Evolutionary conservation across 805 yeast species (phyloP).

Genomic region (Candida parachauliodes): DNA sequence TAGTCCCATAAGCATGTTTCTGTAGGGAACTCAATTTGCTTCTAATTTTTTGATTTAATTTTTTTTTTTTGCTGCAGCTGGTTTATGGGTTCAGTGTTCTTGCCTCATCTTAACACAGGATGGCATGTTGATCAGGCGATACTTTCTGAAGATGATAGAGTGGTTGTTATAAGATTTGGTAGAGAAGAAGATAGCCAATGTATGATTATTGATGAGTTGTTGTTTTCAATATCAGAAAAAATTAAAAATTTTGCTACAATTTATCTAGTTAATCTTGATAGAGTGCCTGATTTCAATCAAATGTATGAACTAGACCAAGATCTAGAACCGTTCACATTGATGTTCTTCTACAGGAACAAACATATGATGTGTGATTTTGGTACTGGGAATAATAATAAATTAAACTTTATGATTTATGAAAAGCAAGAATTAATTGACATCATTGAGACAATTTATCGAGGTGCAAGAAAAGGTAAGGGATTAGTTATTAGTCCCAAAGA

Average conservation of each 20-base stretch:
- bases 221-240: constrained; percentile 75
- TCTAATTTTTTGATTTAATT: too few species aligned
- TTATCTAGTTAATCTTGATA: constrained; percentile 82
- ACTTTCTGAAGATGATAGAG: constrained; percentile 79
- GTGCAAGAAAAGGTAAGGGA: constrained; percentile 91
- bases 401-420: constrained; percentile 71
- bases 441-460: constrained; percentile 82
- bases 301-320: constrained; percentile 73
- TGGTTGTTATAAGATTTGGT: constrained; percentile 89
- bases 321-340: constrained; percentile 78
- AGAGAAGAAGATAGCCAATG: constrained; percentile 72
- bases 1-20: neutral
- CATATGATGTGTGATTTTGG: constrained; percentile 99
- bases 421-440: constrained; percentile 90
- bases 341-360: constrained; percentile 90
- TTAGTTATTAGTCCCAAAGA: constrained; percentile 81
- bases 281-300: constrained; percentile 83
- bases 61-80: neutral
- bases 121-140: constrained; percentile 99
- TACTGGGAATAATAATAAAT: constrained; percentile 93
- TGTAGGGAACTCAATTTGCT: constrained; percentile 4
- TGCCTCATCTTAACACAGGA: constrained; percentile 78
- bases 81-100: constrained; percentile 72
- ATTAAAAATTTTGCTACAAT: constrained; percentile 84
- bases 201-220: constrained; percentile 84